Conservation (phyloP, 495 filamentous ascomycete genomes). For the Penicillium tannophilum region DNA sequence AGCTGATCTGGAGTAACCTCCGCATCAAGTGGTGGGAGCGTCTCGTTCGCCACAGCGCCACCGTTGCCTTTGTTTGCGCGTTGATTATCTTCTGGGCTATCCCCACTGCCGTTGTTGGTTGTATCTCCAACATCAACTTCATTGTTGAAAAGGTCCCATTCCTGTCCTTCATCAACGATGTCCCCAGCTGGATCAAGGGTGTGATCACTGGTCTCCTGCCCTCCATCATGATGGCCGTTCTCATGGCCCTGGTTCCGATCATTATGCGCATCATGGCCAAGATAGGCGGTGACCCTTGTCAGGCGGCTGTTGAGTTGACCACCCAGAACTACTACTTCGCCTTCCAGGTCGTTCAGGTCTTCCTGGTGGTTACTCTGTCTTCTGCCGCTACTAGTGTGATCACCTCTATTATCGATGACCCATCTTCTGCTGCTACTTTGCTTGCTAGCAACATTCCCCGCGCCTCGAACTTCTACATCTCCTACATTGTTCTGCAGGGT, state of each 20-base stretch:
- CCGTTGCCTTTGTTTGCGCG: slow-evolving; percentile 68
- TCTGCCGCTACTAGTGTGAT: slow-evolving; percentile 63
- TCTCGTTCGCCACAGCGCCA: slow-evolving; percentile 68
- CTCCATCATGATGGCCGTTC: slow-evolving; percentile 72
- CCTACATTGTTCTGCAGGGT: slow-evolving; percentile 93
- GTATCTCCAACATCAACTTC: slow-evolving; percentile 80
- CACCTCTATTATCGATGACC: slow-evolving; percentile 63
- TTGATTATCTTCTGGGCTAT: slow-evolving; percentile 94
- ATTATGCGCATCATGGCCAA: slow-evolving; percentile 82
- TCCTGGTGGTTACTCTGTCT: slow-evolving; percentile 81
- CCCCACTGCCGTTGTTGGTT: slow-evolving; percentile 82
- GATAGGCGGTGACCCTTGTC: slow-evolving; percentile 74
- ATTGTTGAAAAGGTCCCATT: slow-evolving; percentile 64
- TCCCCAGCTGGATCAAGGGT: slow-evolving; percentile 73
- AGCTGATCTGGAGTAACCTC: slow-evolving; percentile 89
- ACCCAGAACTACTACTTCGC: slow-evolving; percentile 91
- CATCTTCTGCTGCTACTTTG: slow-evolving; percentile 59
- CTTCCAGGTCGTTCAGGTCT: slow-evolving; percentile 95
- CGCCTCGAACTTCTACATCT: slow-evolving; percentile 91
- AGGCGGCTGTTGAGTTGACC: slow-evolving; percentile 78
- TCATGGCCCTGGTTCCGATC: slow-evolving; percentile 89
- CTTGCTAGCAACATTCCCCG: slow-evolving; percentile 76
- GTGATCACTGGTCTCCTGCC: slow-evolving; percentile 86
- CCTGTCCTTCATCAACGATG: slow-evolving; percentile 70
- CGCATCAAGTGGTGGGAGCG: slow-evolving; percentile 87